Percentiles rank a stretch among this genome's conserved stretches.
phyloP scores from a whole-genome alignment of 768 basidiomycete genomes.

The Lactarius evosmus region DNA sequence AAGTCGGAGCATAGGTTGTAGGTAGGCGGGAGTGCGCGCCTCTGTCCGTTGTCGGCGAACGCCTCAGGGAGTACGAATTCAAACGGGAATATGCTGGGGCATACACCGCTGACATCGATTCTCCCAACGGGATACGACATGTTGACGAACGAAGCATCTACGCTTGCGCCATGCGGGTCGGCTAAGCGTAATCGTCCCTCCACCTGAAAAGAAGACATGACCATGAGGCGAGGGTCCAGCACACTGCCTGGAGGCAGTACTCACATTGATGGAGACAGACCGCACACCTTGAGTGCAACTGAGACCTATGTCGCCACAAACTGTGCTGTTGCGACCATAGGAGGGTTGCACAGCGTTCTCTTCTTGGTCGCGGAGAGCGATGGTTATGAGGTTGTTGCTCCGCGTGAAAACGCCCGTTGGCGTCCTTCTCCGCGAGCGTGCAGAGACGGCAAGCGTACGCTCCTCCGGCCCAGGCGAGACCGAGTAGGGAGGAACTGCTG shows the following conservation, averaged over 20 bases:
- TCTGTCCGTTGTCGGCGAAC: constrained; percentile 11
- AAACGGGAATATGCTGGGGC: constrained; percentile 43
- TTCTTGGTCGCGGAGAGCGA: constrained; percentile 49
- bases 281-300: constrained; percentile 40
- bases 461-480: constrained; percentile 51
- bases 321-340: constrained; percentile 43
- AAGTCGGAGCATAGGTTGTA: constrained; percentile 41
- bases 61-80: constrained; percentile 28
- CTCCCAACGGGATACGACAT: constrained; percentile 25
- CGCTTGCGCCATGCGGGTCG: constrained; percentile 20
- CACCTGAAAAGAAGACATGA: constrained; percentile 23
- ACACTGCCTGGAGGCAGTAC: background rate
- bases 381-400: constrained; percentile 39
- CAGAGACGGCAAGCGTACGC: constrained; percentile 50
- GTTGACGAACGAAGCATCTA: constrained; percentile 19
- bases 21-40: constrained; percentile 41
- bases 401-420: constrained; percentile 45
- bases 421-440: constrained; percentile 17
- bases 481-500: constrained; percentile 57
- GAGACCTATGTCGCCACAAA: constrained; percentile 45
- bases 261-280: constrained; percentile 47
- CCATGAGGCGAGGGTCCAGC: background rate
- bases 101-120: constrained; percentile 23
- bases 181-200: constrained; percentile 29
- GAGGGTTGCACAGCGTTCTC: constrained; percentile 38